A percentile compares a stretch with the other conserved stretches of the same genome.
These are phyloP conservation scores for Saprolegnia diclina DNA, from an alignment of 352 stramenopile species.

Conservation along the genomic window DNA sequence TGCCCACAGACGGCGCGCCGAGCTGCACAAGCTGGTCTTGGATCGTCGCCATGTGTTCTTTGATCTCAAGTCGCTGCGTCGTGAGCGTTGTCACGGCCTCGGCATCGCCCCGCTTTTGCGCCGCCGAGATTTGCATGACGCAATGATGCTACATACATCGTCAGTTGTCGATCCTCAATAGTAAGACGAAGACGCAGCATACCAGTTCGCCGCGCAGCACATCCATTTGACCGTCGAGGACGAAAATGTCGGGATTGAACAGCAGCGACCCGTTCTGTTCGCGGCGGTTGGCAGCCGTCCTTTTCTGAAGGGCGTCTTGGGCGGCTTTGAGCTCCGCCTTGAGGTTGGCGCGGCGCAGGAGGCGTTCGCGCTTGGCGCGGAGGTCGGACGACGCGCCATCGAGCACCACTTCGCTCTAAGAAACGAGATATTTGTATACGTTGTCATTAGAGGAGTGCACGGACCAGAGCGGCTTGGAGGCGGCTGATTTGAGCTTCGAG, in stretches of 20 bases:
- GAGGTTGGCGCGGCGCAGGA: neutral
- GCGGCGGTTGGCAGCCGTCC: neutral
- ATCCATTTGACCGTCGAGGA: slow-evolving; percentile 2
- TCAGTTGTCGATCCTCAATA: neutral
- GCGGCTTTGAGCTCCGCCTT: neutral
- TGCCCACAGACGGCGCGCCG: slow-evolving; percentile 6
- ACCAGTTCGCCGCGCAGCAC: slow-evolving; percentile 10
- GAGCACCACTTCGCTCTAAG: neutral
- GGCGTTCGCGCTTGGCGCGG: neutral
- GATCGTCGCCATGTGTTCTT: neutral
- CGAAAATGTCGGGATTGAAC: slow-evolving; percentile 11
- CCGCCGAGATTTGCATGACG: neutral
- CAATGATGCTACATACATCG: neutral
- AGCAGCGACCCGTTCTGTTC: slow-evolving; percentile 6
- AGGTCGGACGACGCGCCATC: neutral
- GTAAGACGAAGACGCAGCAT: neutral
- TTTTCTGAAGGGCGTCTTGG: neutral
- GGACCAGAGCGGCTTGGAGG: neutral
- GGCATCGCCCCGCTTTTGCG: neutral
- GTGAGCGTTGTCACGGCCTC: neutral
- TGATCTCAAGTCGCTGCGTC: slow-evolving; percentile 4
- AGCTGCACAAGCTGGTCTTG: slow-evolving; percentile 6
- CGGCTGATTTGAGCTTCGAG: neutral
- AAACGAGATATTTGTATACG: neutral
- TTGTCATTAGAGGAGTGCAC: too few species aligned